Evolutionary conservation across 148 eudicot species (phyloP).

Genomic region (Rhododendron griersonianum): DNA sequence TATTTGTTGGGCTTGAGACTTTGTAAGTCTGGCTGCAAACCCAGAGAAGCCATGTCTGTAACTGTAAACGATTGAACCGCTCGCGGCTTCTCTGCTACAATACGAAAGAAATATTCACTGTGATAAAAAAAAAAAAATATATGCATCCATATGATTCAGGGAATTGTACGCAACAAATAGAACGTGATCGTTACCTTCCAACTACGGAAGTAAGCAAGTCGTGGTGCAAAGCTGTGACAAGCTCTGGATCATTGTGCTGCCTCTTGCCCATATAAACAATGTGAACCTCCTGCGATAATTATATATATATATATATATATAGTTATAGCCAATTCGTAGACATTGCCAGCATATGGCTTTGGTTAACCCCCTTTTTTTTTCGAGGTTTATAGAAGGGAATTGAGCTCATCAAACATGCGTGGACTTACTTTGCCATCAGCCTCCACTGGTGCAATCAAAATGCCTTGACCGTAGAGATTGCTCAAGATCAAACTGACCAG

Average conservation of each 20-base stretch:
- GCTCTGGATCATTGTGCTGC: not conserved
- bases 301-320: not conserved
- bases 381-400: not conserved
- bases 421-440: not conserved
- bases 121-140: not conserved
- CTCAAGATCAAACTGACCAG: not conserved
- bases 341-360: not conserved
- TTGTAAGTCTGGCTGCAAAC: not conserved
- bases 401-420: not conserved
- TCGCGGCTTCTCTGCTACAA: not conserved
- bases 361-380: not conserved
- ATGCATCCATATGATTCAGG: not conserved
- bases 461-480: not conserved
- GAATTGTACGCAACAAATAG: not conserved
- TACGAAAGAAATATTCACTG: not conserved
- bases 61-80: not conserved
- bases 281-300: not conserved
- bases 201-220: not conserved
- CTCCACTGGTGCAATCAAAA: not conserved
- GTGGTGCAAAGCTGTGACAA: not conserved
- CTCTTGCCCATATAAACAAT: not conserved
- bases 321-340: not conserved
- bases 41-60: not conserved
- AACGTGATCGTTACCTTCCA: not conserved
- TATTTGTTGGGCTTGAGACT: not conserved